A percentile compares a stretch with the other conserved stretches of the same genome.
Evolutionary conservation across 495 filamentous ascomycete genomes (phyloP).

Genomic region (Acidomyces sp.): DNA sequence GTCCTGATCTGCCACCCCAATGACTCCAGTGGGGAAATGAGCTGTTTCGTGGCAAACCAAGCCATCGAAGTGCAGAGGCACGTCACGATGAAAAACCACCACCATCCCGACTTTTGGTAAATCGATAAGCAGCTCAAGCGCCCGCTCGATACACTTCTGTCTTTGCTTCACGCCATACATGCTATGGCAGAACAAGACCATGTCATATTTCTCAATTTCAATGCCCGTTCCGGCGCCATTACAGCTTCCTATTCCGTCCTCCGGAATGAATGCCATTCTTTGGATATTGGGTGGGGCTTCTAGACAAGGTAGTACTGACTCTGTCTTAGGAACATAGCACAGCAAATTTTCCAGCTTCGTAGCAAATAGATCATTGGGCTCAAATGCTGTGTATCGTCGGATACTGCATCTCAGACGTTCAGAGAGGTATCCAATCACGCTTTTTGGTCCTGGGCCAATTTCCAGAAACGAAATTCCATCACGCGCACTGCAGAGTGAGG

Average conservation of each 20-base stretch:
- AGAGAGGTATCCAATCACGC: slow-evolving; percentile 41
- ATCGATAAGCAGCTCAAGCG: slow-evolving; percentile 40
- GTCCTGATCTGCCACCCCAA: slow-evolving; percentile 37
- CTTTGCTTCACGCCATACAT: slow-evolving; percentile 49
- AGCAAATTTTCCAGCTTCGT: too few relatives aligned
- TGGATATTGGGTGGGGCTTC: too few relatives aligned
- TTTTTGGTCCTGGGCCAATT: slow-evolving; percentile 48
- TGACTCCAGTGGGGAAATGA: slow-evolving; percentile 38
- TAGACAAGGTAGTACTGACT: too few relatives aligned
- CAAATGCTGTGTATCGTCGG: slow-evolving; percentile 41
- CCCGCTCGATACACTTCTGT: slow-evolving; percentile 34
- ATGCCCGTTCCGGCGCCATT: slow-evolving; percentile 31
- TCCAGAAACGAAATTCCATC: slow-evolving; percentile 42
- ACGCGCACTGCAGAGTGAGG: slow-evolving; percentile 37
- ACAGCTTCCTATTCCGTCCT: too few relatives aligned
- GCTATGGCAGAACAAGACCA: slow-evolving; percentile 52
- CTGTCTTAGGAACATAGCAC: too few relatives aligned
- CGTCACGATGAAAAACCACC: slow-evolving; percentile 44
- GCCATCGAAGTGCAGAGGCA: slow-evolving; percentile 33
- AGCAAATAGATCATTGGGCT: too few relatives aligned
- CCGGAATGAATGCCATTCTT: too few relatives aligned
- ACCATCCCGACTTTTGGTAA: slow-evolving; percentile 33
- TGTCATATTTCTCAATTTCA: slow-evolving; percentile 36
- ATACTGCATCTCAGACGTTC: slow-evolving; percentile 34
- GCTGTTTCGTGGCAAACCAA: slow-evolving; percentile 41